Evolutionary conservation across 2,329 filamentous ascomycete genomes (phyloP).

Genomic region (Trichoderma brevicompactum): DNA sequence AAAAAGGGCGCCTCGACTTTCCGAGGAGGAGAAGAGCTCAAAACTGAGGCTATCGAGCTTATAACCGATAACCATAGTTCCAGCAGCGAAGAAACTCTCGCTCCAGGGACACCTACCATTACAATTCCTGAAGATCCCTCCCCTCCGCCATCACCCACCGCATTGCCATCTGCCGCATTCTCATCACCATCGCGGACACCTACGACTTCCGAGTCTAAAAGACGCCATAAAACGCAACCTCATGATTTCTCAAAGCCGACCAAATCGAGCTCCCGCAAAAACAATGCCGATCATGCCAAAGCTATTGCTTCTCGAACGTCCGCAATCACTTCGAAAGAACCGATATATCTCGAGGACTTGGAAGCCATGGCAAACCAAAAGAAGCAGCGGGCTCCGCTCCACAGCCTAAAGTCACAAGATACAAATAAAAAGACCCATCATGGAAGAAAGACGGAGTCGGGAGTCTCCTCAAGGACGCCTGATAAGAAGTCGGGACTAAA

Average conservation of each 20-base stretch:
- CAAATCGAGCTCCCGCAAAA: slow-evolving; percentile 23
- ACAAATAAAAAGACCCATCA: slow-evolving; percentile 27
- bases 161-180: slow-evolving; percentile 1
- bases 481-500: slow-evolving; percentile 42
- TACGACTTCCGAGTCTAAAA: background rate
- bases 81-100: slow-evolving; percentile 10
- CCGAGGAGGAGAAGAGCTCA: slow-evolving; percentile 40
- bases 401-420: slow-evolving; percentile 19
- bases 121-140: slow-evolving; percentile 3
- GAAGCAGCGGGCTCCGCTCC: slow-evolving; percentile 46
- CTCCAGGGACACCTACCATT: slow-evolving; percentile 16
- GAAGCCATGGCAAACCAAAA: slow-evolving; percentile 51
- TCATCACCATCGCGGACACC: background rate
- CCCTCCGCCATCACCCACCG: slow-evolving; percentile 16
- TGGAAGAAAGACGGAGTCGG: slow-evolving; percentile 40
- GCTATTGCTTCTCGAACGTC: slow-evolving; percentile 19
- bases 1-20: slow-evolving; percentile 51
- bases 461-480: slow-evolving; percentile 29
- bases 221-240: slow-evolving; percentile 1
- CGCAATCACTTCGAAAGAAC: slow-evolving; percentile 33
- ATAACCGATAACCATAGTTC: slow-evolving; percentile 2
- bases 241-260: slow-evolving; percentile 27
- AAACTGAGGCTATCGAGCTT: slow-evolving; percentile 35
- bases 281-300: slow-evolving; percentile 17
- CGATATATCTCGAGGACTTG: slow-evolving; percentile 13